Base-by-base conservation (phyloP, 2,329 filamentous ascomycete species). In the Colletotrichum cordylinicola region DNA sequence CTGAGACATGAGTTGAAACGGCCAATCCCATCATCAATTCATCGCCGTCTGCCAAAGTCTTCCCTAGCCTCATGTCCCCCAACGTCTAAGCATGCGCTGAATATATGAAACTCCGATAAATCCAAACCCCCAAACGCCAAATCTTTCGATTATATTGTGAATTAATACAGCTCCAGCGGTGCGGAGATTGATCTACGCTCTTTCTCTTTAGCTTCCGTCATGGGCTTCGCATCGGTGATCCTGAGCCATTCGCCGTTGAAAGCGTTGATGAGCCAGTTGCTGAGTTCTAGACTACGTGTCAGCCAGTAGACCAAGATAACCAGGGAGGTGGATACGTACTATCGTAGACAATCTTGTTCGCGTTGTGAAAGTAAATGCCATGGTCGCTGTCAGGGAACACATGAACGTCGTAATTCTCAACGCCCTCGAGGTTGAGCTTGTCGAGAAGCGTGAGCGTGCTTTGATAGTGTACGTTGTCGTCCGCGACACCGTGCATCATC, bases 391-490 rank as follows among this genome's bases (percentile, higher is more conserved):
- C 97, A 0, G 97, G 97, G 85, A 98, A 99, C 72, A 98, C 92
- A 83, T 98, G 96, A 15, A 99, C 92, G 82, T 99, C 97, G 81
- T 98, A 99, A 82, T 99, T 99, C 84, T 96, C 93, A 5, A 98
- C 91, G 15, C 92, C 91, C 1, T 89, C 93, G 68, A 98, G 81
- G 85, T 99, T 95, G 60, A 99, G 89, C 80, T 93, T 93, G 83
- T 99, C 98, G 62, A 99, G 88, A 77, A 99, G 86, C 2, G 93
- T 94, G 74, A 98, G 90, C 1, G 96, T 96, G 84, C 98, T 98
- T 85, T 99, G 98, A 85, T 98, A 93, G 84, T 99, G 98, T 15
- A 99, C 97, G 81, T 99, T 99, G 85, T 99, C 97, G 81, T 99
- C 97, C 9, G 94, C 94, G n/a, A 96, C 91, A 79, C 97, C 97